Percentiles rank a stretch among this genome's conserved stretches.
phyloP scores from a whole-genome alignment of 1,284 basidiomycete genomes.

The Leccinum fallax region DNA sequence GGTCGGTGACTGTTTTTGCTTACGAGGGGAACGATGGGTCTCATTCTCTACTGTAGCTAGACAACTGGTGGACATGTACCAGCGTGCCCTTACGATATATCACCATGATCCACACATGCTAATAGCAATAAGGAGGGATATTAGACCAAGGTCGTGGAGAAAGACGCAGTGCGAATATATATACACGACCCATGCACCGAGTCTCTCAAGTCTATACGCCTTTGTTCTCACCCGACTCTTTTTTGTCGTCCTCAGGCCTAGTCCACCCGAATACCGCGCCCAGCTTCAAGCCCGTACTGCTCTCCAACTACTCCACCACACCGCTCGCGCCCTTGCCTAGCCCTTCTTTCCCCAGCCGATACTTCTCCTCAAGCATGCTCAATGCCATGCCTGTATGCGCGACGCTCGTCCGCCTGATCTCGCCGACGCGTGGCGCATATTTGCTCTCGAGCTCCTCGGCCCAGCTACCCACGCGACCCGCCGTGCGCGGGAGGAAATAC shows the following conservation, averaged over 20 bases:
- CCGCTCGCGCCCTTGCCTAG: constrained; percentile 50
- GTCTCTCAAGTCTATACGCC: constrained; percentile 13
- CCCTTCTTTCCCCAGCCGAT: constrained; percentile 43
- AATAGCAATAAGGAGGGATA: not conserved
- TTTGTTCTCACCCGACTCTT: constrained; percentile 19
- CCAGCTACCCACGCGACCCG: constrained; percentile 68
- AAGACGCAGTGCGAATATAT: constrained; percentile 1
- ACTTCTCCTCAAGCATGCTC: constrained; percentile 49
- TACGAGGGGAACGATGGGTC: not conserved
- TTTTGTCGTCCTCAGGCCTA: constrained; percentile 8
- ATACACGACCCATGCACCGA: not conserved
- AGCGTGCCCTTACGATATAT: not conserved
- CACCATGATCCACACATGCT: not conserved
- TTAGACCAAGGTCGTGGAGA: not conserved
- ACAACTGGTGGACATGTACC: not conserved
- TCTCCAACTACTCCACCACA: constrained; percentile 63
- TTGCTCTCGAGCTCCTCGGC: constrained; percentile 69
- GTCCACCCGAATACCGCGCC: constrained; percentile 57
- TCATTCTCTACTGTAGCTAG: not conserved
- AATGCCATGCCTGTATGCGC: constrained; percentile 63
- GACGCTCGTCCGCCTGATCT: constrained; percentile 69
- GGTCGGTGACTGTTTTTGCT: constrained; percentile 6
- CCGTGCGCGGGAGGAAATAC: constrained; percentile 83
- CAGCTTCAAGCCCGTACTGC: constrained; percentile 71
- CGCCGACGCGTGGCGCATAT: constrained; percentile 67